These are phyloP conservation scores for Chytriomyces hyalinus DNA, from an alignment of 192 early-diverging fungal species.

Conservation along the genomic window DNA sequence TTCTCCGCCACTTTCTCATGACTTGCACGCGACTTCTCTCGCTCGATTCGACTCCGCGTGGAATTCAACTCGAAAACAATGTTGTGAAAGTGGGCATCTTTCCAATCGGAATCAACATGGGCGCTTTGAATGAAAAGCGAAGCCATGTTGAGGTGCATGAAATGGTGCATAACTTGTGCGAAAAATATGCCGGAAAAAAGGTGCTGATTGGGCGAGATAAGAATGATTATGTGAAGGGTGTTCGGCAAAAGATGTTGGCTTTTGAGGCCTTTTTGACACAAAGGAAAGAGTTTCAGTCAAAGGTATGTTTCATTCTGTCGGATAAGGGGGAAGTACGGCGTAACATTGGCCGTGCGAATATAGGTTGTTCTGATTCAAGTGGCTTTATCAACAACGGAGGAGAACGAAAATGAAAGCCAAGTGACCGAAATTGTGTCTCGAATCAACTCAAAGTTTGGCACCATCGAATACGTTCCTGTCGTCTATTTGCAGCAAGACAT, in stretches of 20 bases:
- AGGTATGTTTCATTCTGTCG: constrained; percentile 35
- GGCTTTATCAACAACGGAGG: constrained; percentile 86
- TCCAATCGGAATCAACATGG: constrained; percentile 64
- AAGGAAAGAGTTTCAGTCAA: constrained; percentile 57
- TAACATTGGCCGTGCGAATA: constrained; percentile 15
- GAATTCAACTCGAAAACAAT: constrained; percentile 57
- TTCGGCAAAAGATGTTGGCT: constrained; percentile 61
- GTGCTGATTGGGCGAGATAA: constrained; percentile 64
- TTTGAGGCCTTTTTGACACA: constrained; percentile 57
- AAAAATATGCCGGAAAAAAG: constrained; percentile 55
- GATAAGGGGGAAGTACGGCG: neutral
- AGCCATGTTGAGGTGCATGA: constrained; percentile 49
- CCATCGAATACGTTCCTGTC: constrained; percentile 88
- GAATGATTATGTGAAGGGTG: constrained; percentile 65
- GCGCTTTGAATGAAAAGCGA: constrained; percentile 64
- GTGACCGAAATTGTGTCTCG: constrained; percentile 89
- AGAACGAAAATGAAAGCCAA: constrained; percentile 85
- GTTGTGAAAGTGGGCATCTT: constrained; percentile 58
- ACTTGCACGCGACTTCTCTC: constrained; percentile 60
- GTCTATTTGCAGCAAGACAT: constrained; percentile 72
- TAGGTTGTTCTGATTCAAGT: constrained; percentile 94
- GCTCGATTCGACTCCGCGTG: constrained; percentile 60
- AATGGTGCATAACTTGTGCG: constrained; percentile 44
- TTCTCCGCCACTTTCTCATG: constrained; percentile 65
- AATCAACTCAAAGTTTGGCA: constrained; percentile 91